phyloP scores from a whole-genome alignment of 1,284 basidiomycete species.

The Mycosarcoma maydis region DNA sequence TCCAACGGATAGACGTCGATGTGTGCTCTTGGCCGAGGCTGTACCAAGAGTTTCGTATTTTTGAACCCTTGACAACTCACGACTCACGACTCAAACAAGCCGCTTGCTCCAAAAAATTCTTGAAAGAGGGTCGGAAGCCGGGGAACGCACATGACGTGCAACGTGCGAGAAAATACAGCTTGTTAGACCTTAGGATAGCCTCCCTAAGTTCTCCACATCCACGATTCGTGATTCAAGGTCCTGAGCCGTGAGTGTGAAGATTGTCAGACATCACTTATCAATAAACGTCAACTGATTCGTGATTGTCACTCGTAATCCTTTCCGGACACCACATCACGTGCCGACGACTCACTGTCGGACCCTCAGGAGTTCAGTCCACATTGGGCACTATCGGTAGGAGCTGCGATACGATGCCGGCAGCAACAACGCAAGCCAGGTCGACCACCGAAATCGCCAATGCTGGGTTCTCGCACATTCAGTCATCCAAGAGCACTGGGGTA shows the following conservation, averaged over 20 bases:
- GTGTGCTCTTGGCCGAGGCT: neutral
- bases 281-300: too few relatives aligned
- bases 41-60: neutral
- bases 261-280: neutral
- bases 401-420: constrained; percentile 28
- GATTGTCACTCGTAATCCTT: too few relatives aligned
- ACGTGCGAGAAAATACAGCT: too few relatives aligned
- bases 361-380: too few relatives aligned
- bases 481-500: constrained; percentile 14
- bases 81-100: too few relatives aligned
- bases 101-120: constrained; percentile 10
- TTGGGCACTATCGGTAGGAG: too few relatives aligned
- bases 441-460: constrained; percentile 44
- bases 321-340: too few relatives aligned
- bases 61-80: constrained; percentile 10
- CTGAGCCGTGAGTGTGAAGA: too few relatives aligned
- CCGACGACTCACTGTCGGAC: too few relatives aligned
- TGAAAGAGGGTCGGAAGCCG: constrained; percentile 1
- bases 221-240: too few relatives aligned
- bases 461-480: constrained; percentile 44
- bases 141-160: too few relatives aligned
- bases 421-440: constrained; percentile 33
- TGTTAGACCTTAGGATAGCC: too few relatives aligned
- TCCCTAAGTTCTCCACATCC: constrained; percentile 18
- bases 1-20: neutral